These are phyloP conservation scores for Penicillium sp. DNA, from an alignment of 2,329 filamentous ascomycete genomes.

Conservation along the genomic window DNA sequence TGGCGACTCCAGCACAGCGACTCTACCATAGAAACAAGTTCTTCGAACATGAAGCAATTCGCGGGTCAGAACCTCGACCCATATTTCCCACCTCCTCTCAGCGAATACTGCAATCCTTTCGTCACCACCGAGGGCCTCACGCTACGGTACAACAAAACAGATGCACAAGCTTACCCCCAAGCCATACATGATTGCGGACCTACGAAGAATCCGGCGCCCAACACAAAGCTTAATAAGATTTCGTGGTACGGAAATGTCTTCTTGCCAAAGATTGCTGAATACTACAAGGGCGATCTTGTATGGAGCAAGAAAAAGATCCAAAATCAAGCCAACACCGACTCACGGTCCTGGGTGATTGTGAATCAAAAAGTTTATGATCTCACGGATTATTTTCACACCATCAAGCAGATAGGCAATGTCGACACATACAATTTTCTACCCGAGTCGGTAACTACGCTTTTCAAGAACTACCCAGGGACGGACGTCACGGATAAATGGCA, in stretches of 20 bases:
- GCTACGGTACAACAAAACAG: conserved; percentile 56
- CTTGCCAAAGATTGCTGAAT: conserved; percentile 72
- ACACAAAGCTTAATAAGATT: conserved; percentile 53
- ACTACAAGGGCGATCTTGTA: conserved; percentile 81
- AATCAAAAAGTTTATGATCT: conserved; percentile 76
- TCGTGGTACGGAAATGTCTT: conserved; percentile 76
- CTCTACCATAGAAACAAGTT: conserved; percentile 53
- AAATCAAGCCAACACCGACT: conserved; percentile 59
- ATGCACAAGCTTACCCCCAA: conserved; percentile 50
- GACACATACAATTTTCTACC: conserved; percentile 67
- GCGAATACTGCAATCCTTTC: conserved; percentile 66
- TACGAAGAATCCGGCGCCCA: conserved; percentile 49
- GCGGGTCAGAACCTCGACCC: conserved; percentile 71
- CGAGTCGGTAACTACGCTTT: conserved; percentile 57
- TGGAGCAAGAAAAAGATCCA: conserved; percentile 57
- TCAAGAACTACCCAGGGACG: conserved; percentile 68
- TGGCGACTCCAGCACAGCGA: conserved; percentile 83
- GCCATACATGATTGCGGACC: conserved; percentile 68
- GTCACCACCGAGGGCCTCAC: conserved; percentile 53
- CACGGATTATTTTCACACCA: conserved; percentile 82
- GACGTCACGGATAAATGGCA: conserved; percentile 68
- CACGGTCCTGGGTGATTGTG: conserved; percentile 74
- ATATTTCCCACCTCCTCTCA: conserved; percentile 80
- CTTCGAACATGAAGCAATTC: conserved; percentile 65
- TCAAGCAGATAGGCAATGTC: conserved; percentile 52